Evolutionary conservation across 106 monocot species (phyloP).

Genomic region (Dendrobium huoshanense): DNA sequence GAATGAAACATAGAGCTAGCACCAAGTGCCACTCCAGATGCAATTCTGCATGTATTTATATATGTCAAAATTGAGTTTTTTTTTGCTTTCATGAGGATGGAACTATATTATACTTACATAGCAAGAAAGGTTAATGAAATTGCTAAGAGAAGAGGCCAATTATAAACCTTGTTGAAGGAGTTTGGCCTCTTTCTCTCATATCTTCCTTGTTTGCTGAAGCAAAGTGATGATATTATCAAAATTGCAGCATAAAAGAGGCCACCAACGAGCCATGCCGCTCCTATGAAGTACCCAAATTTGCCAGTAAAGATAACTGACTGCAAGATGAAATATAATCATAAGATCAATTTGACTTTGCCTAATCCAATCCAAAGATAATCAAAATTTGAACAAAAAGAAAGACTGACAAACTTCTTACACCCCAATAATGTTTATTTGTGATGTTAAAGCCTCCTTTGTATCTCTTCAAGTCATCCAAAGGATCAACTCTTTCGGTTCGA

Average conservation of each 20-base stretch:
- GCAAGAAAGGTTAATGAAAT: conserved; percentile 39
- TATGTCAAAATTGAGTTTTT: neutral
- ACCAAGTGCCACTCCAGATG: conserved; percentile 54
- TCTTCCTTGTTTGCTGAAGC: conserved; percentile 18
- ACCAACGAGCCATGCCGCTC: conserved; percentile 47
- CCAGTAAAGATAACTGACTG: conserved; percentile 86
- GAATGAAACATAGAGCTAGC: conserved; percentile 58
- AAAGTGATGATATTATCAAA: conserved; percentile 16
- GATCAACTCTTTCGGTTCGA: conserved; percentile 70
- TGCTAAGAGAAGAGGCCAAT: conserved; percentile 31
- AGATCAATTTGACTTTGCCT: neutral
- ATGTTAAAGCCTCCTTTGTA: conserved; percentile 86
- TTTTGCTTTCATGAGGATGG: neutral
- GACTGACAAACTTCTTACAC: conserved; percentile 43
- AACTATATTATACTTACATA: conserved; percentile 44
- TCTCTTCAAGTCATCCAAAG: conserved; percentile 57
- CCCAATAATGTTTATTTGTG: conserved; percentile 95
- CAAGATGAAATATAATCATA: conserved; percentile 10
- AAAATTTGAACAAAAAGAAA: neutral
- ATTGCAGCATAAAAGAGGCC: conserved; percentile 34
- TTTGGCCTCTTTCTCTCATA: conserved; percentile 13
- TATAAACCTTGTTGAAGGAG: conserved; percentile 13
- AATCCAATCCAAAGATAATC: neutral
- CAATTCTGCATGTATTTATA: conserved; percentile 36
- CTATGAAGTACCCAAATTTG: conserved; percentile 70